A percentile compares a stretch with the other conserved stretches of the same genome.
phyloP scores from a whole-genome alignment of 306 rosid species.

The Leucaena leucocephala region DNA sequence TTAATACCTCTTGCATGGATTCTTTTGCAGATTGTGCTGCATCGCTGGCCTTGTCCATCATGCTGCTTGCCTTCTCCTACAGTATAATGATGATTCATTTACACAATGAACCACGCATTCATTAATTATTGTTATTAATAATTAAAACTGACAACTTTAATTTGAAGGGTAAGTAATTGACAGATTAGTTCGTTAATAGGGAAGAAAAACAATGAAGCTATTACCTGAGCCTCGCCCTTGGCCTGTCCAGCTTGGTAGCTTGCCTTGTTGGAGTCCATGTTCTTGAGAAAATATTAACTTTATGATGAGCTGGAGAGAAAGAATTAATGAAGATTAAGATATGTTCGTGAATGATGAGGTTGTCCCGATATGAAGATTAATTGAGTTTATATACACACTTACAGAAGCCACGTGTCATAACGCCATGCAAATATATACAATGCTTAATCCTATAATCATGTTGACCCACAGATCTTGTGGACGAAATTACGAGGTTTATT shows the following conservation, averaged over 20 bases:
- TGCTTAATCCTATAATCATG: too few relatives aligned
- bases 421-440: too few relatives aligned
- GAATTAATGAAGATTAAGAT: neutral
- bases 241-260: slow-evolving; percentile 49
- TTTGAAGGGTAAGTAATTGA: neutral
- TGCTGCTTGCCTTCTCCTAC: slow-evolving; percentile 48
- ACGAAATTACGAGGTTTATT: too few relatives aligned
- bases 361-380: neutral
- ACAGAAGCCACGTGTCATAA: too few relatives aligned
- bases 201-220: neutral
- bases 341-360: neutral
- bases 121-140: too few relatives aligned
- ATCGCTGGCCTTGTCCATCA: slow-evolving; percentile 45
- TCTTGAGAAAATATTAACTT: neutral
- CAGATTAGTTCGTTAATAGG: neutral
- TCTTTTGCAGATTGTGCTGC: slow-evolving; percentile 47
- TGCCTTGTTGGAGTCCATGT: slow-evolving; percentile 36
- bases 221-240: slow-evolving; percentile 52
- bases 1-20: slow-evolving; percentile 34
- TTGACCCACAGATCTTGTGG: too few relatives aligned
- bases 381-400: too few relatives aligned
- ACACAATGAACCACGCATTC: too few relatives aligned
- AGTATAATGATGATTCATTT: too few relatives aligned
- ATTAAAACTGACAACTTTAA: too few relatives aligned
- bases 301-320: neutral